These are phyloP conservation scores for Vigna hirtella DNA, from an alignment of 306 rosid species.

Conservation along the genomic window DNA sequence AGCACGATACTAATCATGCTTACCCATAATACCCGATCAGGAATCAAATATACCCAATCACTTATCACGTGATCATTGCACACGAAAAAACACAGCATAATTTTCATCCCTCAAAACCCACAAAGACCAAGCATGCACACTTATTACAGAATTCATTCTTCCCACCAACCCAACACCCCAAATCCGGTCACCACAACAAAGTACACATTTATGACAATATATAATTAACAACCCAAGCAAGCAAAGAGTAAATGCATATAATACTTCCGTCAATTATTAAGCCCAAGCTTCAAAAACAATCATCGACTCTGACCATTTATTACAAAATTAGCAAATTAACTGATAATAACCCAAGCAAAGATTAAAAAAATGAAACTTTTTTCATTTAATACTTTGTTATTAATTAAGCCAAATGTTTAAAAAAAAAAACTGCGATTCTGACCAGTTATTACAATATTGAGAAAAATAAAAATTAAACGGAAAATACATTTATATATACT, in stretches of 20 bases:
- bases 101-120: conserved; percentile 26
- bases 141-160: conserved; percentile 32
- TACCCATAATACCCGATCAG: conserved; percentile 36
- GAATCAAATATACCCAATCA: conserved; percentile 40
- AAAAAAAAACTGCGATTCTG: neutral
- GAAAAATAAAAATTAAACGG: neutral
- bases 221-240: neutral
- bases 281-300: too few relatives aligned
- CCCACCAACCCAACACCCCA: conserved; percentile 48
- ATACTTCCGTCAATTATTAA: neutral
- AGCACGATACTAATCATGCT: conserved; percentile 42
- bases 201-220: conserved; percentile 45
- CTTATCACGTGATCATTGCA: conserved; percentile 20
- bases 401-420: neutral
- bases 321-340: conserved; percentile 28
- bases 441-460: neutral
- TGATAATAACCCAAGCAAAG: neutral
- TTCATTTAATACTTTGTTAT: neutral
- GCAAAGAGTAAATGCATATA: conserved; percentile 12
- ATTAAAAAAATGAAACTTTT: neutral
- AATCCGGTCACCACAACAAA: conserved; percentile 34
- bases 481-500: neutral
- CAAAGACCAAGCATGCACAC: conserved; percentile 29
- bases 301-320: conserved; percentile 24
- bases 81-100: conserved; percentile 2